phyloP scores from a whole-genome alignment of 495 filamentous ascomycete genomes.

The Talaromyces liani region DNA sequence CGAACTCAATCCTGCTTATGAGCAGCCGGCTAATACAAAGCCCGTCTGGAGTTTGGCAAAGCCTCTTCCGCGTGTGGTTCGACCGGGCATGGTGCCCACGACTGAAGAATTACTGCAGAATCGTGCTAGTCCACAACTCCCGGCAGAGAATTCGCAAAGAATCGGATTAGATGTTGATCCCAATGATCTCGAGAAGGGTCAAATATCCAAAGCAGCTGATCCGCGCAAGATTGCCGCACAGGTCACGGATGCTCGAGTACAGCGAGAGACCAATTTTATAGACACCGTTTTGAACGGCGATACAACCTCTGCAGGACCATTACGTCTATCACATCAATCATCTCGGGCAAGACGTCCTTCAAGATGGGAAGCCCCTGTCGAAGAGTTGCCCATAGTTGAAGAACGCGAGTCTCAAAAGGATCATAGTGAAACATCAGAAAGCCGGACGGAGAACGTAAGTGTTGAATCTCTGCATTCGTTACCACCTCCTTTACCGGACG shows the following conservation, averaged over 20 bases:
- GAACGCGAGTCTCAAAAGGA: slow-evolving; percentile 18
- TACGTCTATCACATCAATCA: slow-evolving; percentile 23
- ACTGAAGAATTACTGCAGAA: slow-evolving; percentile 28
- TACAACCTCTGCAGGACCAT: slow-evolving; percentile 11
- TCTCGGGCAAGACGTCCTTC: slow-evolving; percentile 22
- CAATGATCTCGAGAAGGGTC: slow-evolving; percentile 30
- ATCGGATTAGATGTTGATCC: slow-evolving; percentile 30
- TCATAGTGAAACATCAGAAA: slow-evolving; percentile 8
- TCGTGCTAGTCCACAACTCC: slow-evolving; percentile 21
- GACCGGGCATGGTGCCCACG: slow-evolving; percentile 37
- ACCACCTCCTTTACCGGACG: slow-evolving; percentile 13
- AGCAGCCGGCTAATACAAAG: slow-evolving; percentile 28
- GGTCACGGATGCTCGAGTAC: slow-evolving; percentile 34
- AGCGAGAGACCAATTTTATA: slow-evolving; percentile 33
- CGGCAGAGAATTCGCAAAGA: slow-evolving; percentile 28
- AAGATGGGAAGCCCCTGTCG: slow-evolving; percentile 10
- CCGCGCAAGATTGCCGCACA: slow-evolving; percentile 35
- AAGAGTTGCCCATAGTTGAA: slow-evolving; percentile 18
- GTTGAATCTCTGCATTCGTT: slow-evolving; percentile 17
- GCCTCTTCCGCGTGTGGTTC: slow-evolving; percentile 40
- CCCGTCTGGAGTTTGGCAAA: slow-evolving; percentile 44
- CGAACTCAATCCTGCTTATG: slow-evolving; percentile 39
- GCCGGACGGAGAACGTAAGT: slow-evolving; percentile 9
- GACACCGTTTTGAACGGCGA: slow-evolving; percentile 30
- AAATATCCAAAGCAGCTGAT: slow-evolving; percentile 22